These are phyloP conservation scores for Plasmodium vinckei DNA, from an alignment of 169 alveolate genomes.

Conservation along the genomic window DNA sequence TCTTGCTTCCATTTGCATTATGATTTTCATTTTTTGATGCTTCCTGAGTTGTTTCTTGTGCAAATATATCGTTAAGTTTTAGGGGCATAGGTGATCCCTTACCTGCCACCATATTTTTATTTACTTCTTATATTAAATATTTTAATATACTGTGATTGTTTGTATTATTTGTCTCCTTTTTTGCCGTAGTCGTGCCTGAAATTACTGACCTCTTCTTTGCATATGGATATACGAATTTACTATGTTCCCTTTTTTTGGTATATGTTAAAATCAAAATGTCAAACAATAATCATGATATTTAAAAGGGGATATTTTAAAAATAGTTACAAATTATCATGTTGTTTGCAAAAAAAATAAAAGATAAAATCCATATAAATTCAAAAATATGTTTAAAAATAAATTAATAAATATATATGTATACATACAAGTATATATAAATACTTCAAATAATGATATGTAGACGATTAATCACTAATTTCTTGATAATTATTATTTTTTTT, in stretches of 20 bases:
- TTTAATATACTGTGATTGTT: too few relatives aligned
- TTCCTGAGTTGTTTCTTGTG: slow-evolving; percentile 2
- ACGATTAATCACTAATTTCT: too few relatives aligned
- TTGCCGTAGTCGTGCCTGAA: too few relatives aligned
- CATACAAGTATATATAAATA: neutral
- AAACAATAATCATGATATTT: neutral
- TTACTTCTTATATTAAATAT: neutral
- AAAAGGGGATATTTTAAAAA: neutral
- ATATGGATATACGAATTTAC: neutral
- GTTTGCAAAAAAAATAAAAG: neutral
- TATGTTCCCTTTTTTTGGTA: neutral
- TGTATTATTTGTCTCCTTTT: too few relatives aligned
- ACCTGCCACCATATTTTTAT: slow-evolving; percentile 38
- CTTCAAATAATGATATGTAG: neutral
- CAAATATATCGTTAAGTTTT: slow-evolving; percentile 56
- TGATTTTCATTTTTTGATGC: neutral
- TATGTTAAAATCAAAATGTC: neutral
- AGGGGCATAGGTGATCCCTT: slow-evolving; percentile 16
- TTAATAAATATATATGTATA: neutral
- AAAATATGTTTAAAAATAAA: neutral
- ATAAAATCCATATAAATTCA: neutral
- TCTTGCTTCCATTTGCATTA: neutral
- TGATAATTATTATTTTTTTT: too few relatives aligned
- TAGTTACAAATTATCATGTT: neutral
- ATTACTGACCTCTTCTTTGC: neutral